Conservation (phyloP, 768 basidiomycete genomes). For the Lactifluus pinguis region DNA sequence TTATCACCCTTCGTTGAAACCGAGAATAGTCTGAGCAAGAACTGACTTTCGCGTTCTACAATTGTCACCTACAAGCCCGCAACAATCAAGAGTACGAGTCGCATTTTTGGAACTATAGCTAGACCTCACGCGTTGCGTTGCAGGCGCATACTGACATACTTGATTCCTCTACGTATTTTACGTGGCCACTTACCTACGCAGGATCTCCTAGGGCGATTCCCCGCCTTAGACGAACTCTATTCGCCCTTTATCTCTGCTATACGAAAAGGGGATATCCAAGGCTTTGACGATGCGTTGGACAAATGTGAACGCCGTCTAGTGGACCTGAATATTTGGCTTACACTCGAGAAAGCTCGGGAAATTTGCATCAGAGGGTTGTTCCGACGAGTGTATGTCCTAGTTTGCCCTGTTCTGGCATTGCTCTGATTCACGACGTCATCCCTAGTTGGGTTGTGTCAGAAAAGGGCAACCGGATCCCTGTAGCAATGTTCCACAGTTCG, state of each 20-base stretch:
- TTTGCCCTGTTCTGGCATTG: background rate
- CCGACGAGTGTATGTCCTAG: constrained; percentile 52
- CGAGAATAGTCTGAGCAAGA: constrained; percentile 69
- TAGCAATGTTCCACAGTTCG: constrained; percentile 73
- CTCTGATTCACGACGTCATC: background rate
- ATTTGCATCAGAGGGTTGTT: constrained; percentile 79
- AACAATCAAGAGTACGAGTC: constrained; percentile 73
- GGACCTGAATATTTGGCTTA: constrained; percentile 80
- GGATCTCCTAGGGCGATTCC: constrained; percentile 63
- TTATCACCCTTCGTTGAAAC: background rate
- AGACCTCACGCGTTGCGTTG: constrained; percentile 3
- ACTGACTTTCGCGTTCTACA: constrained; percentile 77
- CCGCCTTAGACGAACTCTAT: constrained; percentile 64
- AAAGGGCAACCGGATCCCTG: constrained; percentile 69
- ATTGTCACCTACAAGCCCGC: constrained; percentile 61
- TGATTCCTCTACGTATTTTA: constrained; percentile 83
- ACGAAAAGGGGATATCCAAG: constrained; percentile 60
- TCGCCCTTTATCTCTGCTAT: constrained; percentile 76
- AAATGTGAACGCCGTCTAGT: constrained; percentile 63
- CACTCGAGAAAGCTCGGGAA: constrained; percentile 82
- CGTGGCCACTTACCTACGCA: constrained; percentile 78
- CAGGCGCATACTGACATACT: constrained; percentile 85
- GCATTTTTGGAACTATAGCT: background rate
- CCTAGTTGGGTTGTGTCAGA: constrained; percentile 71
- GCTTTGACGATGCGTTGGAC: constrained; percentile 76